These are phyloP conservation scores for Saccharomyces eubayanus DNA, from an alignment of 805 yeast genomes.

Conservation along the genomic window DNA sequence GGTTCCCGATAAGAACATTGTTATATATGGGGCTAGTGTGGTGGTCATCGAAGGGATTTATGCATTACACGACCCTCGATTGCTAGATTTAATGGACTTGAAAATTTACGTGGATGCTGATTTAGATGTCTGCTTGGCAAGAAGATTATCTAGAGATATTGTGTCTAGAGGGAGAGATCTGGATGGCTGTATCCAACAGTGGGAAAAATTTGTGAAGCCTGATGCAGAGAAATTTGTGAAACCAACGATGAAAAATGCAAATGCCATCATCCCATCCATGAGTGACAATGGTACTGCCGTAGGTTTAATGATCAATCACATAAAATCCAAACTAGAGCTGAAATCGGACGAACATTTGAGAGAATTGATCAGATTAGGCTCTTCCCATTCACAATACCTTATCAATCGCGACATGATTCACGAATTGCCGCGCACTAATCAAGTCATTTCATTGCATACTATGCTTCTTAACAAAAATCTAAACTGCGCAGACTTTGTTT, in stretches of 20 bases:
- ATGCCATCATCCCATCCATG: conserved; percentile 85
- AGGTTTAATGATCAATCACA: conserved; percentile 68
- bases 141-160: conserved; percentile 82
- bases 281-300: conserved; percentile 77
- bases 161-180: conserved; percentile 79
- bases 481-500: conserved; percentile 68
- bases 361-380: conserved; percentile 45
- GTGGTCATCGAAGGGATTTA: conserved; percentile 88
- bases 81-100: conserved; percentile 70
- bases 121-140: conserved; percentile 81
- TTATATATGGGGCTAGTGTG: conserved; percentile 89
- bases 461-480: conserved; percentile 51
- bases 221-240: conserved; percentile 68
- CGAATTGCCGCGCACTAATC: conserved; percentile 45
- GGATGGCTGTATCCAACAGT: conserved; percentile 73
- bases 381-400: conserved; percentile 9
- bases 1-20: conserved; percentile 55
- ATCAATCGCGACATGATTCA: conserved; percentile 16
- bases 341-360: conserved; percentile 64
- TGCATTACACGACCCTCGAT: conserved; percentile 62
- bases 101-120: conserved; percentile 92
- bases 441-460: conserved; percentile 63
- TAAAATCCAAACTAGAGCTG: conserved; percentile 55
- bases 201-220: conserved; percentile 89
- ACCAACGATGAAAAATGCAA: conserved; percentile 63